Evolutionary conservation across 371 early-diverging fungal genomes (phyloP).

Genomic region (Blakeslea trispora): DNA sequence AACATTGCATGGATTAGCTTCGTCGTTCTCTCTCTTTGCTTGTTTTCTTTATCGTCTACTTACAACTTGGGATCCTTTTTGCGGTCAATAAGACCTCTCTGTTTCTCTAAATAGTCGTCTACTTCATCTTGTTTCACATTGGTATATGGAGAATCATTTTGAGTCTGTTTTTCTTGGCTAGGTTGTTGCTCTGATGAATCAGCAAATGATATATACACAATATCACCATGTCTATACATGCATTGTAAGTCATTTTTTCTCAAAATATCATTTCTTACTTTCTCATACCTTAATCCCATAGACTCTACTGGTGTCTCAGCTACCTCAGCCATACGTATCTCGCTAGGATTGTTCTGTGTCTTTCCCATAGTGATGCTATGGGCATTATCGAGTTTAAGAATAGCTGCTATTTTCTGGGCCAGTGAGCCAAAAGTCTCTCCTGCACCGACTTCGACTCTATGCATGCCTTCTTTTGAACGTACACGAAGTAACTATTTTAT

Average conservation of each 20-base stretch:
- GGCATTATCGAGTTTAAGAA: conserved; percentile 44
- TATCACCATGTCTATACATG: conserved; percentile 74
- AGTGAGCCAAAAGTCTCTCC: conserved; percentile 56
- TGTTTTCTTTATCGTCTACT: conserved; percentile 15
- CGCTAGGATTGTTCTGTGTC: conserved; percentile 46
- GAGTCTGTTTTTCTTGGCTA: conserved; percentile 1
- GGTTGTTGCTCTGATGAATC: conserved; percentile 34
- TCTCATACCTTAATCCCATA: conserved; percentile 48
- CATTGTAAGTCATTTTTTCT: too few species aligned
- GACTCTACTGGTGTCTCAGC: conserved; percentile 45
- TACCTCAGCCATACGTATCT: conserved; percentile 42
- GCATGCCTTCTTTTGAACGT: conserved; percentile 82
- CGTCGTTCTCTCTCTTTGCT: too few species aligned
- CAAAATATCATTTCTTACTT: not conserved
- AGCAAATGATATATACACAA: conserved; percentile 66
- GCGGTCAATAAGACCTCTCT: conserved; percentile 84
- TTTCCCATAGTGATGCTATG: conserved; percentile 55
- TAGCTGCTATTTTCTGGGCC: conserved; percentile 56
- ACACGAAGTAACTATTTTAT: conserved; percentile 78
- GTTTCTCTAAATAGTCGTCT: conserved; percentile 81
- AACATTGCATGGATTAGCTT: not conserved
- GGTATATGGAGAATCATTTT: conserved; percentile 13
- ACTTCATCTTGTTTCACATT: conserved; percentile 71
- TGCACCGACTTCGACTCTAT: conserved; percentile 71
- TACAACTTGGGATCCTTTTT: conserved; percentile 82